These are phyloP conservation scores for Conticribra guillardii DNA, from an alignment of 108 stramenopile genomes.

Conservation along the genomic window DNA sequence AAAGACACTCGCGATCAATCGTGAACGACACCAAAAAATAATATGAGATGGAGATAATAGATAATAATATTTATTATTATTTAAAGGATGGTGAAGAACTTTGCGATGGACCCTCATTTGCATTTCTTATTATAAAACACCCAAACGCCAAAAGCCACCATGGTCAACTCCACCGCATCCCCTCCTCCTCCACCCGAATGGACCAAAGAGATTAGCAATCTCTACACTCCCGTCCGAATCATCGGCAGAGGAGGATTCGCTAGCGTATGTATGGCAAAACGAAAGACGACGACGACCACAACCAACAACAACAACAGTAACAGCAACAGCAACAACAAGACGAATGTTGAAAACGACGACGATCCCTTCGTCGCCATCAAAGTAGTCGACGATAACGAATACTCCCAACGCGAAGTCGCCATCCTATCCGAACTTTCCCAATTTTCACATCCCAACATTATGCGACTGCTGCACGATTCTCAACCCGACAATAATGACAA, in stretches of 20 bases:
- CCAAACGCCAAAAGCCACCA: no score
- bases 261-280: slow-evolving; percentile 80
- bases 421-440: slow-evolving; percentile 68
- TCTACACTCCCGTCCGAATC: slow-evolving; percentile 76
- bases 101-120: no score
- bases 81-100: no score
- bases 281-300: slow-evolving; percentile 28
- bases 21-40: no score
- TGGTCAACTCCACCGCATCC: no score
- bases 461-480: slow-evolving; percentile 69
- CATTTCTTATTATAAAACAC: no score
- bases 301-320: slow-evolving; percentile 3
- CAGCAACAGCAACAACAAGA: no score
- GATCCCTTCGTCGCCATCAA: slow-evolving; percentile 77
- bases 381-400: slow-evolving; percentile 70
- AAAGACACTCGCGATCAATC: no score
- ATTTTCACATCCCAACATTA: slow-evolving; percentile 73
- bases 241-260: slow-evolving; percentile 79
- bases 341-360: no score
- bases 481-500: slow-evolving; percentile 48
- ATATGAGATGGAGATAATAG: no score
- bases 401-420: slow-evolving; percentile 77
- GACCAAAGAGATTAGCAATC: slow-evolving; percentile 68
- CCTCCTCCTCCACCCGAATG: slow-evolving; percentile 42
- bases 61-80: no score